Evolutionary conservation across 352 stramenopile species (phyloP).

Genomic region (Phytopythium ostracodes): DNA sequence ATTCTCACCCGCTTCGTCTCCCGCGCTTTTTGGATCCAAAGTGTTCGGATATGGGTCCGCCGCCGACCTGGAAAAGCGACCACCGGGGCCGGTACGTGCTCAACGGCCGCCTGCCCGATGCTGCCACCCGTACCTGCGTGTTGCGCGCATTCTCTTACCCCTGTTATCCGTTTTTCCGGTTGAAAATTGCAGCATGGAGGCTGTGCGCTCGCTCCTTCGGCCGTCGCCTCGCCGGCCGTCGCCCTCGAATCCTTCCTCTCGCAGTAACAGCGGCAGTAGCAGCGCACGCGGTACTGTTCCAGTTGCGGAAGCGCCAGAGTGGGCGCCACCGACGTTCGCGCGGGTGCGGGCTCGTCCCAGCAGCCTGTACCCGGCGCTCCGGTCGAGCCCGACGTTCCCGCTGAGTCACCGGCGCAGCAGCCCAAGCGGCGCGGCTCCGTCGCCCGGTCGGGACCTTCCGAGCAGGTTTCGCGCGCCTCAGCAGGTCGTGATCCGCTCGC

Average conservation of each 20-base stretch:
- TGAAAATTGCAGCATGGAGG: conserved; percentile 21
- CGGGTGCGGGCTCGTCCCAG: conserved; percentile 37
- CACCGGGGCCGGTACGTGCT: conserved; percentile 11
- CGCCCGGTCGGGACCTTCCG: conserved; percentile 5
- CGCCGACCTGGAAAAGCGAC: conserved; percentile 17
- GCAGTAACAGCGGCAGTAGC: background rate
- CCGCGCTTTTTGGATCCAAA: conserved; percentile 6
- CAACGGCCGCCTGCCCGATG: background rate
- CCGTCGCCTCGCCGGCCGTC: conserved; percentile 10
- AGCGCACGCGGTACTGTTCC: background rate
- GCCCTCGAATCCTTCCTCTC: conserved; percentile 5
- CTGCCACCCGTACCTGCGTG: background rate
- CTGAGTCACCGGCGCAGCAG: conserved; percentile 15
- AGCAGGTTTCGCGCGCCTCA: background rate
- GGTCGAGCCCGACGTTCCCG: conserved; percentile 31
- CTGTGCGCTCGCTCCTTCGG: conserved; percentile 19
- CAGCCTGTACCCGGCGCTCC: conserved; percentile 32
- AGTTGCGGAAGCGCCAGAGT: conserved; percentile 12
- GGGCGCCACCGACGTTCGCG: conserved; percentile 35
- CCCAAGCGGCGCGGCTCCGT: conserved; percentile 7
- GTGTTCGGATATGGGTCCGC: conserved; percentile 2
- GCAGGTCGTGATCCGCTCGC: conserved; percentile 8
- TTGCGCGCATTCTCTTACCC: background rate
- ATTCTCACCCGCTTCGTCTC: background rate
- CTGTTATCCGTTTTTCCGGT: background rate